Conservation (phyloP, 1,139 yeast genomes). For the Taphrina flavorubra region DNA sequence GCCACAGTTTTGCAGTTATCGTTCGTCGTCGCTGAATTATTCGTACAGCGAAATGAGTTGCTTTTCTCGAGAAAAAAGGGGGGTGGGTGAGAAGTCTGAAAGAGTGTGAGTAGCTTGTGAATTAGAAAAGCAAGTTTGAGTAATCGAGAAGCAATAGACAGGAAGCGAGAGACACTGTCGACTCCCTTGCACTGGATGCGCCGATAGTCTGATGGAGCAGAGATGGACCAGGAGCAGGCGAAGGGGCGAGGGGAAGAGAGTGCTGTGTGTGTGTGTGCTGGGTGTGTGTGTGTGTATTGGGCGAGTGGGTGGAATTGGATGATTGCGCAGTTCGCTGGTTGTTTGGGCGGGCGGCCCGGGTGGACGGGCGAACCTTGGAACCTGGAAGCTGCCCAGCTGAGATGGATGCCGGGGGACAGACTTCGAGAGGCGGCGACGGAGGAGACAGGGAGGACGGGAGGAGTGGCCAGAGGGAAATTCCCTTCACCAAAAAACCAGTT, state of each 20-base stretch:
- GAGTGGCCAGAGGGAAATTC: neutral
- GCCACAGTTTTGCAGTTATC: neutral
- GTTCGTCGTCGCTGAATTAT: constrained; percentile 15
- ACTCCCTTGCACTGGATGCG: neutral
- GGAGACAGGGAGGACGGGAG: neutral
- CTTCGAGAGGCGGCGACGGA: neutral
- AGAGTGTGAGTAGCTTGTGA: constrained; percentile 15
- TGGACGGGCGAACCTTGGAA: neutral
- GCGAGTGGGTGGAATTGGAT: no score
- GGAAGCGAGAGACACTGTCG: neutral
- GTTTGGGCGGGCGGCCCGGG: constrained; percentile 4
- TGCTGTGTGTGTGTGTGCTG: neutral
- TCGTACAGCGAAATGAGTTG: constrained; percentile 19
- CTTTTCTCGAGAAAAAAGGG: neutral
- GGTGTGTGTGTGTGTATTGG: no score
- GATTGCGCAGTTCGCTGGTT: constrained; percentile 16
- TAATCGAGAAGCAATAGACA: neutral
- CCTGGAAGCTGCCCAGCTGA: no score
- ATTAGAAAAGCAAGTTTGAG: constrained; percentile 6
- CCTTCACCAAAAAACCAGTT: no score
- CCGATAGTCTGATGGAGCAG: neutral
- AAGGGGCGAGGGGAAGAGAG: neutral
- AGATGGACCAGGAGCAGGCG: constrained; percentile 3
- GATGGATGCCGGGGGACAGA: no score
- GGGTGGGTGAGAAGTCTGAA: neutral